Evolutionary conservation across 2,329 filamentous ascomycete species (phyloP).

Genomic region (Fusarium pseudonygamai): DNA sequence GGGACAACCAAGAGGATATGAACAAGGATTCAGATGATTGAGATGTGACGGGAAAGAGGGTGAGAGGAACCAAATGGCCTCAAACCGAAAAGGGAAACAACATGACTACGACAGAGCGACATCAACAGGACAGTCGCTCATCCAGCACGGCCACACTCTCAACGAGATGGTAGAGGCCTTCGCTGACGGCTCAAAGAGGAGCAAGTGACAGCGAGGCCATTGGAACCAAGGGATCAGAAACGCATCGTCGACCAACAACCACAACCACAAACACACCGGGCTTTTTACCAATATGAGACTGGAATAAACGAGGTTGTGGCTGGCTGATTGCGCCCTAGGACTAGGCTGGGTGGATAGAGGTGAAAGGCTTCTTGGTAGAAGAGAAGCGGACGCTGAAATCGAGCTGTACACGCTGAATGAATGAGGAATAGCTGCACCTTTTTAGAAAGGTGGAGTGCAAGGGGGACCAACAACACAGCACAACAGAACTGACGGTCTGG

Average conservation of each 20-base stretch:
- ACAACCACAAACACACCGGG: conserved; percentile 5
- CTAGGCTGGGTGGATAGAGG: conserved; percentile 25
- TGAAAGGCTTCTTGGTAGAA: conserved; percentile 15
- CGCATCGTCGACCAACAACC: conserved; percentile 17
- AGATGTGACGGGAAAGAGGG: conserved; percentile 19
- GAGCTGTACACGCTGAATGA: conserved; percentile 22
- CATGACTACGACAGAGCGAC: conserved; percentile 21
- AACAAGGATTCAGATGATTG: conserved; percentile 42
- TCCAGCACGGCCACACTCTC: conserved; percentile 11
- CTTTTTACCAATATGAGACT: conserved; percentile 1
- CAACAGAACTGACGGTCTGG: neutral
- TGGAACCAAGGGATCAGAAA: conserved; percentile 18
- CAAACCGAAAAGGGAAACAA: conserved; percentile 26
- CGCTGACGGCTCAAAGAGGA: conserved; percentile 18
- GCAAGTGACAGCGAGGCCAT: conserved; percentile 30
- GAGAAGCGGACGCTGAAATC: conserved; percentile 21
- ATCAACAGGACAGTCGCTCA: conserved; percentile 11
- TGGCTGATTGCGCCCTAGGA: conserved; percentile 28
- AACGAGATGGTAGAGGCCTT: conserved; percentile 4
- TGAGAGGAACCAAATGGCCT: conserved; percentile 28
- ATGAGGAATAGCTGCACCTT: conserved; percentile 28
- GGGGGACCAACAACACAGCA: conserved; percentile 6
- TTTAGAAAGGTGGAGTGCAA: conserved; percentile 19
- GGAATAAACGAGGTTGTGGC: conserved; percentile 19
- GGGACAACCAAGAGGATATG: conserved; percentile 44